A percentile compares a stretch with the other conserved stretches of the same genome.
These are phyloP conservation scores for Erodium maritimum DNA, from an alignment of 345 rosid species.

Conservation along the genomic window DNA sequence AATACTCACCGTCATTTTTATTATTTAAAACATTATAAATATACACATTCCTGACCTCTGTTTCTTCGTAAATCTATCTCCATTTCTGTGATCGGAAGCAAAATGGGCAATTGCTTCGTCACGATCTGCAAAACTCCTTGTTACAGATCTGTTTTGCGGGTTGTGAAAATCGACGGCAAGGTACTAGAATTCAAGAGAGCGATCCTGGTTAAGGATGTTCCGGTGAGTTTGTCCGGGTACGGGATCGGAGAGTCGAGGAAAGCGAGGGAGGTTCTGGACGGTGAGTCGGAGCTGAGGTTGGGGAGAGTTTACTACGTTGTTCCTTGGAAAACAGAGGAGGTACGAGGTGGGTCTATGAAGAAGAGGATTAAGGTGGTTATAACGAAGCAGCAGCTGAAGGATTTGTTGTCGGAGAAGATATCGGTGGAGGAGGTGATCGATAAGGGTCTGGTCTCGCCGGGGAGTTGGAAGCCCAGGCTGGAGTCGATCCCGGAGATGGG, in stretches of 20 bases:
- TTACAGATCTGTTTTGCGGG: slow-evolving; percentile 12
- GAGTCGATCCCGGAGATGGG: slow-evolving; percentile 37
- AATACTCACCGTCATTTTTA: no score
- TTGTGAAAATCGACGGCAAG: slow-evolving; percentile 26
- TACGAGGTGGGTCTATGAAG: slow-evolving; percentile 8
- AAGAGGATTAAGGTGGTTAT: slow-evolving; percentile 28
- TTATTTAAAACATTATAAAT: no score
- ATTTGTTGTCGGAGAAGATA: slow-evolving; percentile 14
- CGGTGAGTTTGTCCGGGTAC: slow-evolving; percentile 5
- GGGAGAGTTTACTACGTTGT: slow-evolving; percentile 23
- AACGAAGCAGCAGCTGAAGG: slow-evolving; percentile 26
- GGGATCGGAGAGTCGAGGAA: slow-evolving; percentile 17
- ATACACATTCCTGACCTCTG: no score
- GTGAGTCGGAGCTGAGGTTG: slow-evolving; percentile 10
- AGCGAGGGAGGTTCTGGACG: slow-evolving; percentile 11
- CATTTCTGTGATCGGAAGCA: slow-evolving; percentile 2
- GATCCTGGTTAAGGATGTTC: slow-evolving; percentile 17
- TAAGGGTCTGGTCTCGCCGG: slow-evolving; percentile 8
- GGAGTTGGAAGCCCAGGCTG: slow-evolving; percentile 37
- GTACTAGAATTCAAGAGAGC: slow-evolving; percentile 13
- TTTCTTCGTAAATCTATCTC: neutral
- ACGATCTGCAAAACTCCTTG: neutral
- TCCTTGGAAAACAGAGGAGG: slow-evolving; percentile 4
- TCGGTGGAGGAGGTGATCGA: slow-evolving; percentile 15
- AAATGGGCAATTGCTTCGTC: slow-evolving; percentile 5